phyloP scores from a whole-genome alignment of 805 yeast species.

The Brettanomyces custersianus region DNA sequence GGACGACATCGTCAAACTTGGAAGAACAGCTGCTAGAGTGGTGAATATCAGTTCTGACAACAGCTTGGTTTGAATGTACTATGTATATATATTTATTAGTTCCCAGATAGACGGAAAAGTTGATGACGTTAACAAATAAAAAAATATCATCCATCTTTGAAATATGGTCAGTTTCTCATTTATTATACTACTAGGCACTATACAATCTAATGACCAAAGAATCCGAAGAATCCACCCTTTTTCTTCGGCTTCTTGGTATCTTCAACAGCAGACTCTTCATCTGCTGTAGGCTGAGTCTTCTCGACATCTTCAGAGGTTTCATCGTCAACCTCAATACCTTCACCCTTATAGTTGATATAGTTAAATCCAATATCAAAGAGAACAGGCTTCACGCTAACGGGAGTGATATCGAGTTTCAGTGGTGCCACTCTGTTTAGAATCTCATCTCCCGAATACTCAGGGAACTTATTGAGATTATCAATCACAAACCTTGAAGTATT shows the following conservation, averaged over 20 bases:
- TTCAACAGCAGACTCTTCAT: conserved; percentile 9
- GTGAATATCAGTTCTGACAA: no score
- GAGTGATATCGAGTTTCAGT: conserved; percentile 32
- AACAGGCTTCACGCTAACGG: conserved; percentile 78
- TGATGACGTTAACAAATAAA: no score
- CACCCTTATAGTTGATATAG: conserved; percentile 51
- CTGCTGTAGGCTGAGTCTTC: conserved; percentile 1
- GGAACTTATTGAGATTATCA: conserved; percentile 22
- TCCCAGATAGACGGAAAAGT: no score
- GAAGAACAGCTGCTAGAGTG: no score
- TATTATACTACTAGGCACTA: background rate
- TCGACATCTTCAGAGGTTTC: conserved; percentile 5
- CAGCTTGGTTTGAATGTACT: no score
- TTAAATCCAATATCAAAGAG: conserved; percentile 87
- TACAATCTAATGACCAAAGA: conserved; percentile 44
- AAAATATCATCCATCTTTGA: background rate
- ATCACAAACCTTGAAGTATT: conserved; percentile 12
- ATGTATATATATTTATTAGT: no score
- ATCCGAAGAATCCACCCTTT: conserved; percentile 65
- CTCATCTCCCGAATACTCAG: conserved; percentile 18
- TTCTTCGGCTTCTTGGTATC: conserved; percentile 29
- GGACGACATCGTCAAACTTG: no score
- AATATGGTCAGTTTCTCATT: background rate
- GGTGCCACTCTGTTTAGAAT: conserved; percentile 25
- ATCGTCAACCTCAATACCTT: conserved; percentile 9